phyloP scores from a whole-genome alignment of 306 rosid species.

The Echinosophora koreensis region DNA sequence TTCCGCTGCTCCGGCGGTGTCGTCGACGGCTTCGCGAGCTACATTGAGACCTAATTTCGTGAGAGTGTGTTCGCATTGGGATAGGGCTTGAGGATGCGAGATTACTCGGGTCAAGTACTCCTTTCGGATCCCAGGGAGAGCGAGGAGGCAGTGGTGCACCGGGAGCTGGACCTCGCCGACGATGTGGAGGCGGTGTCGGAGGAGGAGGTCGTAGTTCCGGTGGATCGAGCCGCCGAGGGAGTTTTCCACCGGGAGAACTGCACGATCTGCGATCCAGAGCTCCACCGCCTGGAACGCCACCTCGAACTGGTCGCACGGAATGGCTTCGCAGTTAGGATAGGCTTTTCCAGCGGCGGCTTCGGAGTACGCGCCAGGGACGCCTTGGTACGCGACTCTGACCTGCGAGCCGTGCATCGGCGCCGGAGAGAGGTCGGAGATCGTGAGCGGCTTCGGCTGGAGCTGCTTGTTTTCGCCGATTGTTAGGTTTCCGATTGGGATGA shows the following conservation, averaged over 20 bases:
- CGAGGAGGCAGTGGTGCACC: conserved; percentile 94
- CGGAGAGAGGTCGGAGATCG: conserved; percentile 87
- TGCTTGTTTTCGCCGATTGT: conserved; percentile 44
- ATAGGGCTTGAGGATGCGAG: conserved; percentile 91
- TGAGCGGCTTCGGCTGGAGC: conserved; percentile 66
- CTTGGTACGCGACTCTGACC: conserved; percentile 94
- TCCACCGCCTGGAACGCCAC: conserved; percentile 97
- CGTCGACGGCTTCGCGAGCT: conserved; percentile 91
- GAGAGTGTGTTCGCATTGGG: conserved; percentile 86
- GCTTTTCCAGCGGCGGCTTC: conserved; percentile 98
- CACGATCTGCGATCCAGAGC: conserved; percentile 97
- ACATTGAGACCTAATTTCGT: conserved; percentile 90
- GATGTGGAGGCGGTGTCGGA: conserved; percentile 97
- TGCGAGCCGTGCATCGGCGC: conserved; percentile 97
- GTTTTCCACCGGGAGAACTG: conserved; percentile 87
- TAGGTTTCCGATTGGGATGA: conserved; percentile 69
- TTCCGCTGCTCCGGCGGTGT: conserved; percentile 95
- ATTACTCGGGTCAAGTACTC: conserved; percentile 84
- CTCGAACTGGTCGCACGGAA: conserved; percentile 97
- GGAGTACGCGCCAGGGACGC: conserved; percentile 97
- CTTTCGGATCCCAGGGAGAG: conserved; percentile 81
- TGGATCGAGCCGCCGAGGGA: conserved; percentile 98
- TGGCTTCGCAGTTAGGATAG: conserved; percentile 93
- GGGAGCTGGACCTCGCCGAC: conserved; percentile 95
- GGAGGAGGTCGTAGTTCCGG: conserved; percentile 93